A percentile compares a stretch with the other conserved stretches of the same genome.
These are phyloP conservation scores for Thelephora aurantiotincta DNA, from an alignment of 768 basidiomycete genomes.

Conservation along the genomic window DNA sequence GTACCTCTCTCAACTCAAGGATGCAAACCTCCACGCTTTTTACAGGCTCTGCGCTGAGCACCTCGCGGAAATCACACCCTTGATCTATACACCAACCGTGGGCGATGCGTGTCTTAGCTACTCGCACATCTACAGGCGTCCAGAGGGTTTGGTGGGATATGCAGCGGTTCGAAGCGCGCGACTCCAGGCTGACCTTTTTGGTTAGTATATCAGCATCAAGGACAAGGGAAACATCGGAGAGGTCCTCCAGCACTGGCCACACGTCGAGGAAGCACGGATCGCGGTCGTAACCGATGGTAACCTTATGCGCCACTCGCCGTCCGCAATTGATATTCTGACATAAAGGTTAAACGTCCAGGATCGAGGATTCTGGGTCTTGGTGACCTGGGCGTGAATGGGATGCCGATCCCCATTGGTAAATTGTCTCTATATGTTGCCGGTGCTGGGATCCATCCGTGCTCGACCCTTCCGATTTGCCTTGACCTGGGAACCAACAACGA, in stretches of 20 bases:
- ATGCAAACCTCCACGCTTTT: slow-evolving; percentile 60
- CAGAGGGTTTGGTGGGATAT: slow-evolving; percentile 52
- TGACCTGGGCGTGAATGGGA: slow-evolving; percentile 71
- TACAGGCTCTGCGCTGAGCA: slow-evolving; percentile 53
- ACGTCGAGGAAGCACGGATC: slow-evolving; percentile 65
- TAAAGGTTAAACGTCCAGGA: slow-evolving; percentile 24
- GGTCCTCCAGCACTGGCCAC: slow-evolving; percentile 63
- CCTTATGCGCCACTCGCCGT: not conserved
- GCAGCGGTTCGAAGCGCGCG: slow-evolving; percentile 1
- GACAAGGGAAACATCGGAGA: slow-evolving; percentile 71
- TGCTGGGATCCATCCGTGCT: slow-evolving; percentile 70
- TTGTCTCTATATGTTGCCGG: slow-evolving; percentile 82
- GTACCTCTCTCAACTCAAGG: slow-evolving; percentile 63
- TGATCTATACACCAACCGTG: slow-evolving; percentile 88
- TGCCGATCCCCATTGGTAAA: slow-evolving; percentile 89
- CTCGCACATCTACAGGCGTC: slow-evolving; percentile 61
- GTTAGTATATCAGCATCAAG: slow-evolving; percentile 63
- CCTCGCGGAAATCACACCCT: slow-evolving; percentile 43
- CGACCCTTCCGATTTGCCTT: slow-evolving; percentile 71
- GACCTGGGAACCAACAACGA: slow-evolving; percentile 88
- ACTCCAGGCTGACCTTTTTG: not conserved
- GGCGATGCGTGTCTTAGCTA: slow-evolving; percentile 83
- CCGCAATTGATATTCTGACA: not conserved
- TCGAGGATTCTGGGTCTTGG: slow-evolving; percentile 85
- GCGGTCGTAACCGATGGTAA: slow-evolving; percentile 84